Conservation (phyloP, 2,329 filamentous ascomycete genomes). For the Fusarium pseudoanthophilum region DNA sequence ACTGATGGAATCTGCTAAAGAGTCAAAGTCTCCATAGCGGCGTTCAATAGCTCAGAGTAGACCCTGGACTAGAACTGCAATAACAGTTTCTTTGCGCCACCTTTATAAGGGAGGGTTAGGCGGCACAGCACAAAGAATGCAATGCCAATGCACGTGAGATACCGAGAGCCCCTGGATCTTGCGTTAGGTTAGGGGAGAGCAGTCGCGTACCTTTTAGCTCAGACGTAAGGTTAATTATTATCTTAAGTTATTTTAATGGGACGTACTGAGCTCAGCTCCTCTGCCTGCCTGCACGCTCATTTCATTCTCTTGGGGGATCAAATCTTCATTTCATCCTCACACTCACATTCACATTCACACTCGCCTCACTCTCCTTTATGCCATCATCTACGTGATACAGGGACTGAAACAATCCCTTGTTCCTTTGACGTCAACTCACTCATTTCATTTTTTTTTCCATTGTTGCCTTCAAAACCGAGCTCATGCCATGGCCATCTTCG, state of each 20-base stretch:
- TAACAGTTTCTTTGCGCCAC: not conserved
- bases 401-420: constrained; percentile 29
- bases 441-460: not conserved
- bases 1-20: not conserved
- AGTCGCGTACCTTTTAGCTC: constrained; percentile 5
- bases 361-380: constrained; percentile 6
- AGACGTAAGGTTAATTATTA: not conserved
- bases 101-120: constrained; percentile 7
- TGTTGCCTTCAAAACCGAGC: not conserved
- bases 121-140: constrained; percentile 18
- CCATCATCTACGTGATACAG: constrained; percentile 10
- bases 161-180: constrained; percentile 13
- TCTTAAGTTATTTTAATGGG: constrained; percentile 3
- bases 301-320: not conserved
- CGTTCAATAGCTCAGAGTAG: not conserved
- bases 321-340: not conserved
- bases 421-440: constrained; percentile 13
- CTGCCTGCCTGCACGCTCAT: not conserved
- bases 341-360: not conserved
- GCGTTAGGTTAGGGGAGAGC: not conserved
- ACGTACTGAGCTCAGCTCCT: not conserved
- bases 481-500: constrained; percentile 33
- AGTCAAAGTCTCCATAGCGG: not conserved
- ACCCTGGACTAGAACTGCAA: not conserved
- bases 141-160: constrained; percentile 16